phyloP scores from a whole-genome alignment of 2,329 filamentous ascomycete species.

The Fusarium cyanostomum region DNA sequence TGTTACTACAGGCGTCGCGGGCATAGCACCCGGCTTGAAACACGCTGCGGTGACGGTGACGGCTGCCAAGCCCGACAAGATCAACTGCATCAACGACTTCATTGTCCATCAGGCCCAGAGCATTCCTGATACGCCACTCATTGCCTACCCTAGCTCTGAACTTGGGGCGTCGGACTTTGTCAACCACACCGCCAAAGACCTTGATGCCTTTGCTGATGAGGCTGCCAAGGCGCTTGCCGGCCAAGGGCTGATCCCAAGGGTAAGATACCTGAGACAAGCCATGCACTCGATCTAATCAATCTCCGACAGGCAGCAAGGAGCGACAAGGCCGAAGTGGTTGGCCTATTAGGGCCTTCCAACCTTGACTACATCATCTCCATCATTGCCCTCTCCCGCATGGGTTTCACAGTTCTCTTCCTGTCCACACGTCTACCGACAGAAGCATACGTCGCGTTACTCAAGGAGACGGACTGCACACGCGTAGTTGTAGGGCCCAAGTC shows the following conservation, averaged over 20 bases:
- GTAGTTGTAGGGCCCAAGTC: constrained; percentile 26
- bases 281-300: not conserved
- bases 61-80: constrained; percentile 10
- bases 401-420: constrained; percentile 54
- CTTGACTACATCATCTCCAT: constrained; percentile 63
- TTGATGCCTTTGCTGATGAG: constrained; percentile 39
- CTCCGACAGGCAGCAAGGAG: not conserved
- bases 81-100: constrained; percentile 37
- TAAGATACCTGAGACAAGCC: not conserved
- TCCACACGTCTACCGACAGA: constrained; percentile 30
- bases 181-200: constrained; percentile 37
- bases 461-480: constrained; percentile 21
- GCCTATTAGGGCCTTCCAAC: constrained; percentile 60
- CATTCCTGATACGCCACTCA: constrained; percentile 36
- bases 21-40: constrained; percentile 5
- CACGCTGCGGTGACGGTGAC: not conserved
- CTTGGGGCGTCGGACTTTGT: constrained; percentile 33
- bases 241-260: constrained; percentile 19
- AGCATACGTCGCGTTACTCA: constrained; percentile 25
- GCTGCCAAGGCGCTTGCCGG: constrained; percentile 23
- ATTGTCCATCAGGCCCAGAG: constrained; percentile 30
- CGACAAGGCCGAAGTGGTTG: constrained; percentile 48
- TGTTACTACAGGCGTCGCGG: constrained; percentile 7
- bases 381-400: constrained; percentile 62
- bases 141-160: constrained; percentile 36